Conservation (phyloP, 805 yeast species). For the Saccharomycopsis sp. region DNA sequence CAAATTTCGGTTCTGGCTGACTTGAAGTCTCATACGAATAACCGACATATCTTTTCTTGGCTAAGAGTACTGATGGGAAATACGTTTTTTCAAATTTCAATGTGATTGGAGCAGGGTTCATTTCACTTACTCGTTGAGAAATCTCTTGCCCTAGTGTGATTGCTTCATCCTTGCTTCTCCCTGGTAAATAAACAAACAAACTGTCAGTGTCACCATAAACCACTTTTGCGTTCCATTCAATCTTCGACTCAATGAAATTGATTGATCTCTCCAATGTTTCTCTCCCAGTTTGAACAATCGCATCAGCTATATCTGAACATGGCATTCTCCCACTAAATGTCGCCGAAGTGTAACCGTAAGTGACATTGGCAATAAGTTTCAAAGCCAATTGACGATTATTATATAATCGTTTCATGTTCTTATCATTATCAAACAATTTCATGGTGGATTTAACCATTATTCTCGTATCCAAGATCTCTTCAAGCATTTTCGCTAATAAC, state of each 20-base stretch:
- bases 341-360: conserved; percentile 94
- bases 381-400: conserved; percentile 80
- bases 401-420: conserved; percentile 34
- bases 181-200: conserved; percentile 84
- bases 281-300: conserved; percentile 85
- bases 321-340: conserved; percentile 97
- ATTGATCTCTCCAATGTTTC: conserved; percentile 75
- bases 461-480: conserved; percentile 75
- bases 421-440: conserved; percentile 45
- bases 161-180: conserved; percentile 69
- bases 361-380: conserved; percentile 88
- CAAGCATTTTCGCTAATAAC: conserved; percentile 72
- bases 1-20: conserved; percentile 61
- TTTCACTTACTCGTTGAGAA: conserved; percentile 52
- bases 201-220: conserved; percentile 98
- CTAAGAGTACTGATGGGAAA: conserved; percentile 72
- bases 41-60: conserved; percentile 91
- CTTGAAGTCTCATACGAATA: conserved; percentile 56
- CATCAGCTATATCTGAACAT: conserved; percentile 89
- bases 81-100: conserved; percentile 91
- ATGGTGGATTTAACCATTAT: conserved; percentile 72
- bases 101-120: conserved; percentile 74
- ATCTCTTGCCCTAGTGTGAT: conserved; percentile 67
- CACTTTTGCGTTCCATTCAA: conserved; percentile 78
- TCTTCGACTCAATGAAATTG: conserved; percentile 50